Percentiles rank a stretch among this genome's conserved stretches.
phyloP scores from a whole-genome alignment of 179 eudicot species.

The Spinacia oleracea region DNA sequence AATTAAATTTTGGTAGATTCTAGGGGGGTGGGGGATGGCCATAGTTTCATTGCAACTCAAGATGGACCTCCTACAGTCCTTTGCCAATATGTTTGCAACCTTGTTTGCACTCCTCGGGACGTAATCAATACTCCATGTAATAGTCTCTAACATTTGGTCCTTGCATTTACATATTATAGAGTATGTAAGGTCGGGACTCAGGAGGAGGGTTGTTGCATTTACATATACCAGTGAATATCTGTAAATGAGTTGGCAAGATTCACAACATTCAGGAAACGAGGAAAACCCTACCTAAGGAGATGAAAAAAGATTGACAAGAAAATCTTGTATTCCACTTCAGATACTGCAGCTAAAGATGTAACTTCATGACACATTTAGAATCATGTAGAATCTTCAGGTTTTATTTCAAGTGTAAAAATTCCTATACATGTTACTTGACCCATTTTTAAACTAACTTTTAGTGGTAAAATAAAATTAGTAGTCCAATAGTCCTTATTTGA shows the following conservation, averaged over 20 bases:
- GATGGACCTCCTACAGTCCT: too few relatives aligned
- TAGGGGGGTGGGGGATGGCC: too few relatives aligned
- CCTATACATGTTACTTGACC: not conserved
- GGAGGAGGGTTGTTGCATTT: too few relatives aligned
- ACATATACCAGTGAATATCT: conserved; percentile 90
- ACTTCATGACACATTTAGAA: not conserved
- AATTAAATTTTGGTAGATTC: too few relatives aligned
- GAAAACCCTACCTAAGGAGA: not conserved
- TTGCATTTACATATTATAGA: too few relatives aligned
- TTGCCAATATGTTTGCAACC: too few relatives aligned
- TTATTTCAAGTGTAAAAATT: not conserved
- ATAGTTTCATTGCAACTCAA: too few relatives aligned
- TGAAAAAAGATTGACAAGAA: not conserved
- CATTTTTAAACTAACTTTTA: not conserved
- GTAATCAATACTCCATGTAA: too few relatives aligned
- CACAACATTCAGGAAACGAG: conserved; percentile 5
- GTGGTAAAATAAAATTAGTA: not conserved
- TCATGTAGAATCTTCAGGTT: not conserved
- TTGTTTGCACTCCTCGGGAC: too few relatives aligned
- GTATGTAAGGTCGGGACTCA: too few relatives aligned
- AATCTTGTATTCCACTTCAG: not conserved
- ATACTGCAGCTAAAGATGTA: not conserved
- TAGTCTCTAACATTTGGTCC: too few relatives aligned
- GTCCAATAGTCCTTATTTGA: not conserved
- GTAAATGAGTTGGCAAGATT: conserved; percentile 27